Conservation (phyloP, 1,139 yeast species). For the Yamadazyma sp. region DNA sequence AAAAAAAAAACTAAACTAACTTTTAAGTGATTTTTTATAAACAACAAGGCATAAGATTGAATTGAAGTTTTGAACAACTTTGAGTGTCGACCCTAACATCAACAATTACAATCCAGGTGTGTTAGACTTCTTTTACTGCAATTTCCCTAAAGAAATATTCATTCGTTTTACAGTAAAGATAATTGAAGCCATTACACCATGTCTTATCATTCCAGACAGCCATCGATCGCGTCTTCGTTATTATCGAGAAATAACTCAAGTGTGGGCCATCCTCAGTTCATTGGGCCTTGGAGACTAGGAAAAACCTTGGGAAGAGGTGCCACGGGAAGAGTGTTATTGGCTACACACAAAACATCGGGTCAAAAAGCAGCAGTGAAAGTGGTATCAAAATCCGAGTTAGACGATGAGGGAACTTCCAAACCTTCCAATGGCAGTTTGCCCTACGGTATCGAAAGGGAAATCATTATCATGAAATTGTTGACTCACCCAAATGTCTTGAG, state of each 20-base stretch:
- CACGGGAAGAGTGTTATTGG: conserved; percentile 75
- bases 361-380: conserved; percentile 81
- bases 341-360: conserved; percentile 67
- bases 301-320: conserved; percentile 81
- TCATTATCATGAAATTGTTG: conserved; percentile 76
- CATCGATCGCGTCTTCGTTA: conserved; percentile 39
- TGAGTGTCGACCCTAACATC: too few species aligned
- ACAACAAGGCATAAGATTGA: not conserved
- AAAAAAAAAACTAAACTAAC: conserved; percentile 1
- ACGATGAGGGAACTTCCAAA: conserved; percentile 33
- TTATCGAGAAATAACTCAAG: conserved; percentile 22
- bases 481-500: conserved; percentile 77
- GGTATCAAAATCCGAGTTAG: conserved; percentile 62
- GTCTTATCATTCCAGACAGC: conserved; percentile 42
- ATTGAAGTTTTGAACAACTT: not conserved
- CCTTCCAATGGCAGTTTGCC: conserved; percentile 54
- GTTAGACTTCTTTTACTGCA: too few species aligned
- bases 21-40: not conserved
- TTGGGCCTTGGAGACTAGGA: conserved; percentile 83
- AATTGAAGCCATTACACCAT: too few species aligned
- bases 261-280: conserved; percentile 39
- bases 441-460: conserved; percentile 81
- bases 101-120: too few species aligned
- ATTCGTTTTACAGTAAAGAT: conserved; percentile 6
- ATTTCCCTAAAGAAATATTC: not conserved